A percentile compares a stretch with the other conserved stretches of the same genome.
phyloP scores from a whole-genome alignment of 1,284 basidiomycete species.

The Pholiota adiposa region DNA sequence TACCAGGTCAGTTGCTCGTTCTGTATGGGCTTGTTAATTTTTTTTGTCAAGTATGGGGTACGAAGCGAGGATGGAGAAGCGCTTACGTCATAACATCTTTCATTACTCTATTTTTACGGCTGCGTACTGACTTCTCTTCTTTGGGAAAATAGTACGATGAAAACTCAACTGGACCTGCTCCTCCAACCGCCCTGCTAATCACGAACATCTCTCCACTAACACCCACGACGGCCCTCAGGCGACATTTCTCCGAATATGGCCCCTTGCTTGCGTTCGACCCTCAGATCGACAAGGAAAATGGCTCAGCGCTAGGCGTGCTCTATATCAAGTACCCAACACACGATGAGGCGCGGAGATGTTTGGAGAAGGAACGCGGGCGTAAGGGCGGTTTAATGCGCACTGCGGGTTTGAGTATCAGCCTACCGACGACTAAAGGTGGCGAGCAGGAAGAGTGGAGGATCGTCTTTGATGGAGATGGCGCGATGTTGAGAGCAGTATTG shows the following conservation, averaged over 20 bases:
- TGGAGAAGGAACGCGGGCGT: conserved; percentile 62
- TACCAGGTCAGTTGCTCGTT: conserved; percentile 58
- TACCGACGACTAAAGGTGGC: conserved; percentile 4
- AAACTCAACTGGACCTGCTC: conserved; percentile 76
- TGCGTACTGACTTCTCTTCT: neutral
- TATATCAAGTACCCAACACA: conserved; percentile 70
- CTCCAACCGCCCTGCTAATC: conserved; percentile 78
- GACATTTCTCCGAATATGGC: conserved; percentile 75
- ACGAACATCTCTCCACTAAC: conserved; percentile 77
- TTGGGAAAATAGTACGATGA: conserved; percentile 66
- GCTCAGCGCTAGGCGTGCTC: conserved; percentile 84
- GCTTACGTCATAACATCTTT: conserved; percentile 19
- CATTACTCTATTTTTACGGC: conserved; percentile 8
- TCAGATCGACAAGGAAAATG: conserved; percentile 82
- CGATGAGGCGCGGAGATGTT: conserved; percentile 67
- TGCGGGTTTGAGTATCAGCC: conserved; percentile 29
- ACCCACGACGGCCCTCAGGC: conserved; percentile 66
- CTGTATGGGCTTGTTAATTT: conserved; percentile 14
- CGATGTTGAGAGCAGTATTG: conserved; percentile 59
- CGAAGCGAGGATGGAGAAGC: too few species aligned
- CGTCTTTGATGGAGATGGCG: conserved; percentile 66
- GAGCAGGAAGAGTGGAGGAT: conserved; percentile 56
- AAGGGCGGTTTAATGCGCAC: conserved; percentile 29
- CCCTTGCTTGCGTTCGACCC: conserved; percentile 74
- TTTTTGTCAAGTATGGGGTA: conserved; percentile 8